Conservation (phyloP, 73 alveolate genomes). For the Tetrahymena elliotti region DNA sequence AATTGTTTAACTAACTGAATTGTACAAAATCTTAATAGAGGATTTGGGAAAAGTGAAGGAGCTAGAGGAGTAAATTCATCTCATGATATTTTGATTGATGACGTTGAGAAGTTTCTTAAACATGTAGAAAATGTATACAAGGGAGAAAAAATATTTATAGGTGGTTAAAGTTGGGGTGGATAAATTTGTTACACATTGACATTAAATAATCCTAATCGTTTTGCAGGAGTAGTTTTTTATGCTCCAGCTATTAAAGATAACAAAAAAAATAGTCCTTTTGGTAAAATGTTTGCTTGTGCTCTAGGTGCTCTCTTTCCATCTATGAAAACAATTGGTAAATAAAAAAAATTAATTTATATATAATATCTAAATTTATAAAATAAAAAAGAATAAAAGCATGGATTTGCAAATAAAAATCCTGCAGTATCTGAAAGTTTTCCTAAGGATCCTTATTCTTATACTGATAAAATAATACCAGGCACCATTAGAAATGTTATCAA, state of each 20-base stretch:
- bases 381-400: neutral
- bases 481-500: neutral
- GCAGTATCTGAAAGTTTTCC: neutral
- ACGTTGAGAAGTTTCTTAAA: neutral
- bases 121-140: neutral
- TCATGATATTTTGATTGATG: neutral
- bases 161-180: neutral
- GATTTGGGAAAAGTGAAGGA: neutral
- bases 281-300: neutral
- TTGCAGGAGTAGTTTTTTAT: neutral
- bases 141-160: neutral
- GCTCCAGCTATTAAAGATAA: neutral
- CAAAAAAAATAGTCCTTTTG: neutral
- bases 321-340: neutral
- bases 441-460: neutral
- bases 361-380: neutral
- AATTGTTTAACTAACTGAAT: neutral
- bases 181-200: neutral
- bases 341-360: neutral
- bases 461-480: neutral
- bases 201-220: neutral
- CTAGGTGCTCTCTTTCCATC: neutral
- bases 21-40: neutral
- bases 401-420: neutral
- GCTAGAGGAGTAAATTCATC: neutral